phyloP scores from a whole-genome alignment of 805 yeast species.

The Saturnispora quitensis region DNA sequence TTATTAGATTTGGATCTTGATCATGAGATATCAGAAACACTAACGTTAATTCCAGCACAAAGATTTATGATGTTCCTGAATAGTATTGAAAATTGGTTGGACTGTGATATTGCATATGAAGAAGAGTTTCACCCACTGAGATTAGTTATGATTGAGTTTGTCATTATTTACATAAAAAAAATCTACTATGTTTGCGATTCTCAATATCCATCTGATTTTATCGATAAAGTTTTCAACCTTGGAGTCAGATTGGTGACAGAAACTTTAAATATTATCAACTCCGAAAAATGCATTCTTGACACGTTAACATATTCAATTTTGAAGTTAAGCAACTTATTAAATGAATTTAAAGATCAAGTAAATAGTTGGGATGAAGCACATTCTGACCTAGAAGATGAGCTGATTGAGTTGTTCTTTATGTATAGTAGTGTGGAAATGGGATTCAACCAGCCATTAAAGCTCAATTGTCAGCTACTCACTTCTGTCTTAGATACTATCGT shows the following conservation, averaged over 20 bases:
- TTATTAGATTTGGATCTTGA: constrained; percentile 31
- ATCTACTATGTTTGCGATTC: constrained; percentile 24
- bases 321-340: constrained; percentile 31
- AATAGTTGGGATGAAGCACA: constrained; percentile 29
- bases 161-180: constrained; percentile 22
- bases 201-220: constrained; percentile 23
- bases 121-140: constrained; percentile 42
- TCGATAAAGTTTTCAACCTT: constrained; percentile 28
- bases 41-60: constrained; percentile 49
- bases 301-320: constrained; percentile 42
- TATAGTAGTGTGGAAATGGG: constrained; percentile 3
- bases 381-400: constrained; percentile 31
- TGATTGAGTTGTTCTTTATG: constrained; percentile 33
- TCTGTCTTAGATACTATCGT: constrained; percentile 16
- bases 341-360: constrained; percentile 21
- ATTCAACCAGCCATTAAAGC: constrained; percentile 25
- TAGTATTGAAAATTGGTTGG: constrained; percentile 48
- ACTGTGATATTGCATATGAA: constrained; percentile 53
- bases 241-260: constrained; percentile 34
- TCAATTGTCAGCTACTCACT: constrained; percentile 30
- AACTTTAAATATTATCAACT: constrained; percentile 32
- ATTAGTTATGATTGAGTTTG: constrained; percentile 40
- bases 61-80: constrained; percentile 54
- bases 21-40: constrained; percentile 16
- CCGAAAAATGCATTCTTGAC: constrained; percentile 16